phyloP scores from a whole-genome alignment of 768 basidiomycete genomes.

The Gelatoporia subvermispora region DNA sequence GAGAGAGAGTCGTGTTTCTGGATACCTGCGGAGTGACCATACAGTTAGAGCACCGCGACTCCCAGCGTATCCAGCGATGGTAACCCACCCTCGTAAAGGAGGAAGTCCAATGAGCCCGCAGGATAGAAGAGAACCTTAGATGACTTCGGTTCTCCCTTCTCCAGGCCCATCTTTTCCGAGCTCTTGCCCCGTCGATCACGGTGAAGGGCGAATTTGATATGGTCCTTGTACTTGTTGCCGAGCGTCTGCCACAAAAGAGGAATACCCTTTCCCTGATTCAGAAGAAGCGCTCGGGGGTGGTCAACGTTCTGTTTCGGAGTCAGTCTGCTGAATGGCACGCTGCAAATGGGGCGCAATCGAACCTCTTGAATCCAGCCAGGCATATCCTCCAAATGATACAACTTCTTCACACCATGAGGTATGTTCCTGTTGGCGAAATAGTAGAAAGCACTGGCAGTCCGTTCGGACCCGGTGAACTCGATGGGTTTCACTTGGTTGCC shows the following conservation, averaged over 20 bases:
- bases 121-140: slow-evolving; percentile 73
- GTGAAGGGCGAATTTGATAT: slow-evolving; percentile 58
- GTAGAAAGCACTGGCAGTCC: slow-evolving; percentile 68
- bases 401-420: slow-evolving; percentile 63
- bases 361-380: slow-evolving; percentile 68
- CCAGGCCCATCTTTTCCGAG: slow-evolving; percentile 54
- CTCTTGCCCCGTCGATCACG: slow-evolving; percentile 62
- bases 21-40: slow-evolving; percentile 38
- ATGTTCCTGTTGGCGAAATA: slow-evolving; percentile 73
- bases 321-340: neutral
- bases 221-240: slow-evolving; percentile 62
- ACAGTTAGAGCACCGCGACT: neutral
- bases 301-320: slow-evolving; percentile 28
- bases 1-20: slow-evolving; percentile 72
- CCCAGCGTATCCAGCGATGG: neutral
- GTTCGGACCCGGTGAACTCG: slow-evolving; percentile 61
- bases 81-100: slow-evolving; percentile 63
- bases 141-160: slow-evolving; percentile 43
- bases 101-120: slow-evolving; percentile 47
- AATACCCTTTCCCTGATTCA: slow-evolving; percentile 71
- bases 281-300: slow-evolving; percentile 55
- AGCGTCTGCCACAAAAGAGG: slow-evolving; percentile 81
- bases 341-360: slow-evolving; percentile 15
- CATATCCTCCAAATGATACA: slow-evolving; percentile 54
- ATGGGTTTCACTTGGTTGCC: slow-evolving; percentile 60